phyloP scores from a whole-genome alignment of 129 eudicot genomes.

The Pseudognaphalium luteoalbum region DNA sequence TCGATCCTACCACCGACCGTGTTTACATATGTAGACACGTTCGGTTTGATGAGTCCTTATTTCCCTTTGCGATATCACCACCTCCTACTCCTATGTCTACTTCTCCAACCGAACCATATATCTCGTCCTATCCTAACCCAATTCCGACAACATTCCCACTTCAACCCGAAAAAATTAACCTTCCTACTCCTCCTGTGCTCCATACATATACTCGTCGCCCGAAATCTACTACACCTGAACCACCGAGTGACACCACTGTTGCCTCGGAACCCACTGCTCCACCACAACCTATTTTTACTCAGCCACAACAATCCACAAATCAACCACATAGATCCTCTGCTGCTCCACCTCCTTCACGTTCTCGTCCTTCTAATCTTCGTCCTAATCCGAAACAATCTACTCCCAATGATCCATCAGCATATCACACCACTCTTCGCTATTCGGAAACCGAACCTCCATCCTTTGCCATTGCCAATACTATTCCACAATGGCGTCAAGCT shows the following conservation, averaged over 20 bases:
- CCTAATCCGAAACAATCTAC: background rate
- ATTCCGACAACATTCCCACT: background rate
- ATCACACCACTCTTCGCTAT: background rate
- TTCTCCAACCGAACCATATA: no score
- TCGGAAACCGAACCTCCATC: background rate
- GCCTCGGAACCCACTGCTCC: no score
- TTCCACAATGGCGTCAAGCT: background rate
- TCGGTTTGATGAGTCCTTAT: no score
- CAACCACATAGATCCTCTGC: background rate
- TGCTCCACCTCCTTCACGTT: background rate
- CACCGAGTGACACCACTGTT: no score
- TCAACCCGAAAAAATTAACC: no score
- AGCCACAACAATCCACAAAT: no score
- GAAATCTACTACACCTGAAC: background rate
- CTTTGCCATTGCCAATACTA: background rate
- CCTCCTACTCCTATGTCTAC: no score
- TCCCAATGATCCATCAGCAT: background rate
- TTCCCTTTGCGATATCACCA: no score
- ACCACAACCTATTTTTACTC: no score
- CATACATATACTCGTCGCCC: background rate
- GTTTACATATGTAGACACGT: no score
- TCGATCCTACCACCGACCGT: no score
- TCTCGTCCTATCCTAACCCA: no score
- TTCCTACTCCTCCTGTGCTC: background rate
- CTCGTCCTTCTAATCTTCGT: background rate